A percentile compares a stretch with the other conserved stretches of the same genome.
Conservation (phyloP, 2,329 filamentous ascomycete species). For the Zymoseptoria passerinii region DNA sequence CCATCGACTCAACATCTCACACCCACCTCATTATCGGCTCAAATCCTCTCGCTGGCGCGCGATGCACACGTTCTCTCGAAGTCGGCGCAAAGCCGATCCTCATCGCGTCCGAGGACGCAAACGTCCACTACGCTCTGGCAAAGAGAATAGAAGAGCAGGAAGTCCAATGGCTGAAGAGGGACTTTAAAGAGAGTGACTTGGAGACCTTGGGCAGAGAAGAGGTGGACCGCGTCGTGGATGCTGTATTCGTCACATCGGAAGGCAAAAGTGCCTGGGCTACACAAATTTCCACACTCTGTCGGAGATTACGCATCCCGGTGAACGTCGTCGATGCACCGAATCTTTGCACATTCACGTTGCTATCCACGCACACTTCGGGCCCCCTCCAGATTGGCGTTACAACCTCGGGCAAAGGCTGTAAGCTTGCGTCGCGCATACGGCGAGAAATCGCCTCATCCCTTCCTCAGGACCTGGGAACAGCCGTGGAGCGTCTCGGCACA, state of each 20-base stretch:
- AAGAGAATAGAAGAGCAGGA: conserved; percentile 58
- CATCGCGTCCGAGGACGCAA: conserved; percentile 58
- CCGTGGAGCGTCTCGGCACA: conserved; percentile 69
- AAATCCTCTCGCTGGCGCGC: conserved; percentile 76
- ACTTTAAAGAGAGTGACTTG: conserved; percentile 64
- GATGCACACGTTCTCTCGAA: conserved; percentile 70
- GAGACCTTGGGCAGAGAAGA: conserved; percentile 70
- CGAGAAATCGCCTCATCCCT: conserved; percentile 78
- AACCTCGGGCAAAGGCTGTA: conserved; percentile 90
- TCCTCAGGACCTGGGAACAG: conserved; percentile 64
- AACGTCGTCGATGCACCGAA: conserved; percentile 84
- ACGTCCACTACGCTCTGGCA: conserved; percentile 51
- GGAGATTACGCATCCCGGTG: conserved; percentile 73
- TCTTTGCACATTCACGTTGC: conserved; percentile 81
- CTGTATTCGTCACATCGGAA: conserved; percentile 74
- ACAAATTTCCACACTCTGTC: conserved; percentile 67
- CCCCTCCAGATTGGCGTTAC: conserved; percentile 92
- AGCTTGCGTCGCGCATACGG: conserved; percentile 79
- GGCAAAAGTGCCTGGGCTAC: conserved; percentile 42
- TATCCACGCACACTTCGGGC: conserved; percentile 82
- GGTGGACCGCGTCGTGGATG: conserved; percentile 71
- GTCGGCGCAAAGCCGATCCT: conserved; percentile 76
- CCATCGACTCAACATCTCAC: conserved; percentile 60
- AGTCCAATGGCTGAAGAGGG: conserved; percentile 56
- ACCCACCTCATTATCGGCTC: conserved; percentile 80